Base-by-base conservation (phyloP, 148 eudicot genomes). In the Cornus controversa region DNA sequence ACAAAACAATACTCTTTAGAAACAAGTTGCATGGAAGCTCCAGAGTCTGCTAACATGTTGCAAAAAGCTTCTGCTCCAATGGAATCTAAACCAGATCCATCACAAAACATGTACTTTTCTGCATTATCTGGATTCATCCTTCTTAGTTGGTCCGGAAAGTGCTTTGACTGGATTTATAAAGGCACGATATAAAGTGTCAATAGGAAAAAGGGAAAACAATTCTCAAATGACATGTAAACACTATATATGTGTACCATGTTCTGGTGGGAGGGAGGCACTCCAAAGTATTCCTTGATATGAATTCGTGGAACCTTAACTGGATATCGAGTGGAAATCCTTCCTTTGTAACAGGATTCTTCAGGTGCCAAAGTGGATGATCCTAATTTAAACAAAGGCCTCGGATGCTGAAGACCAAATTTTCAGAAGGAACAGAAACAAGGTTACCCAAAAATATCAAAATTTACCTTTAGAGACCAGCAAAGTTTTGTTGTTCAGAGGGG, bases 61-160 rank as follows among this genome's bases (percentile, higher is more conserved):
- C 80, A 85, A 82, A 96, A 89, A 75, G 85, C 88, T 76, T 90
- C 98, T 34, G 84, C 77, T 78, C 92, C 97, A 81, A 87, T 70
- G 79, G 87, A 78, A 69, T 71, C 79, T 68, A 63, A 40, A 36
- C 83, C 82, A 69, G 77, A 85, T 70, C 78, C 91, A 73, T 87
- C 90, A 40, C 54, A 71, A 58, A 96, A 91, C 80, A 72, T 70
- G 86, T 86, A 82, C 74, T 77, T 82, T 69, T 85, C 89, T 80
- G 97, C 91, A 77, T 78, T 82, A 67, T 47, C 82, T 64, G 97
- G 91, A 78, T 80, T 86, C 85, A 95, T 89, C 77, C 67, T 80
- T 78, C 83, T 88, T 20, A 89, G 83, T 70, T 88, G 58, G 47
- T 81, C 89, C 53, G 96, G 87, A 71, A 90, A 71, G 77, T 83